Conservation (phyloP, 257 asterid genomes). For the Cynanchum wilfordii region DNA sequence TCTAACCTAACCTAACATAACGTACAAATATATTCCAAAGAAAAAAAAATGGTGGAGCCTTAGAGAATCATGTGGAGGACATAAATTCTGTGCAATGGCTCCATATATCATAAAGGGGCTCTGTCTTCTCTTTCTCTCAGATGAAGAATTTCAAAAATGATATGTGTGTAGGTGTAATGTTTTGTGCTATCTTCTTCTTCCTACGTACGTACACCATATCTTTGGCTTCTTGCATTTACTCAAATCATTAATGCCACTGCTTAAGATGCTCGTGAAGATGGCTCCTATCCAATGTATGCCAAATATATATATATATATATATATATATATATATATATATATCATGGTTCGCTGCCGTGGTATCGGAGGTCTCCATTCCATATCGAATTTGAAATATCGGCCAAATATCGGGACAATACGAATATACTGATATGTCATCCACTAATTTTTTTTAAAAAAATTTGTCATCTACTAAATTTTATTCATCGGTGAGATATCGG, state of each 20-base stretch:
- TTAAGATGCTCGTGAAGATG: slow-evolving; percentile 19
- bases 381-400: no score
- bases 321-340: no score
- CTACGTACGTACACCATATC: not conserved
- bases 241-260: slow-evolving; percentile 14
- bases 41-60: not conserved
- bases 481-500: no score
- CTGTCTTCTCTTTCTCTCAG: not conserved
- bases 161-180: not conserved
- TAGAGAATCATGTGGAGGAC: not conserved
- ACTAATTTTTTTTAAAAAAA: no score
- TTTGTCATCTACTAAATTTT: no score
- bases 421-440: no score
- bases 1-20: no score
- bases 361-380: no score
- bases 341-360: no score
- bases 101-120: not conserved
- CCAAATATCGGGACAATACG: no score
- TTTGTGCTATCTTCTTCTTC: no score
- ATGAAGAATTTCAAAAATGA: not conserved
- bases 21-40: not conserved
- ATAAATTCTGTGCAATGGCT: slow-evolving; percentile 5
- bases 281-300: slow-evolving; percentile 1
- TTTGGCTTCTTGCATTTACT: slow-evolving; percentile 4
- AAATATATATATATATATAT: not conserved